phyloP scores from a whole-genome alignment of 257 asterid genomes.

The Solanum clarkiae region DNA sequence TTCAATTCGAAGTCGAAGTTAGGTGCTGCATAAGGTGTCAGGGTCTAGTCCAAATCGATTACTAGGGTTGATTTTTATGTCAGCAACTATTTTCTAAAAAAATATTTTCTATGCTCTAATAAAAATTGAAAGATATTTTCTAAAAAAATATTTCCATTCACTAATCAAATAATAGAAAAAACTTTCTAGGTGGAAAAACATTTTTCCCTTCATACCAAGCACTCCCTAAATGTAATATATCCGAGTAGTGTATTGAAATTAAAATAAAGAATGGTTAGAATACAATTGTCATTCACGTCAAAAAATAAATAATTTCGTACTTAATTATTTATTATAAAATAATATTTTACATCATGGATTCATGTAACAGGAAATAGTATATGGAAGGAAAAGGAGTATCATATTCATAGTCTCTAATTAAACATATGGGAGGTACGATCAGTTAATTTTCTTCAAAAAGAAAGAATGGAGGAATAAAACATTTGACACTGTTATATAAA shows the following conservation, averaged over 20 bases:
- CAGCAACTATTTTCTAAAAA: too few relatives aligned
- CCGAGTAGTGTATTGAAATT: not conserved
- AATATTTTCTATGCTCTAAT: too few relatives aligned
- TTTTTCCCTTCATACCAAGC: too few relatives aligned
- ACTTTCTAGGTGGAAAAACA: too few relatives aligned
- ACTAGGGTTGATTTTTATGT: too few relatives aligned
- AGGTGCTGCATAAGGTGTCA: too few relatives aligned
- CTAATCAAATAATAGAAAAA: too few relatives aligned
- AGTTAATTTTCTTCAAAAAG: not conserved
- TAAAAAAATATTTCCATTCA: too few relatives aligned
- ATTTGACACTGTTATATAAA: not conserved
- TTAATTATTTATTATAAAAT: not conserved
- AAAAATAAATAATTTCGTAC: not conserved
- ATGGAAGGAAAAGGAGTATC: not conserved
- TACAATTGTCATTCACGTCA: not conserved
- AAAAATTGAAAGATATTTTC: too few relatives aligned
- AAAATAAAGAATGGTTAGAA: not conserved
- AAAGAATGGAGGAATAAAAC: not conserved
- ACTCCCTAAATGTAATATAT: not conserved
- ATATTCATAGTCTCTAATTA: not conserved
- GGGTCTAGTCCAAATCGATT: too few relatives aligned
- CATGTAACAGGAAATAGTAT: not conserved
- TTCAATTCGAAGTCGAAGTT: too few relatives aligned
- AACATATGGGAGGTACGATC: not conserved
- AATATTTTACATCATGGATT: not conserved